Conservation (phyloP, 148 eudicot species). For the Drosera capensis region DNA sequence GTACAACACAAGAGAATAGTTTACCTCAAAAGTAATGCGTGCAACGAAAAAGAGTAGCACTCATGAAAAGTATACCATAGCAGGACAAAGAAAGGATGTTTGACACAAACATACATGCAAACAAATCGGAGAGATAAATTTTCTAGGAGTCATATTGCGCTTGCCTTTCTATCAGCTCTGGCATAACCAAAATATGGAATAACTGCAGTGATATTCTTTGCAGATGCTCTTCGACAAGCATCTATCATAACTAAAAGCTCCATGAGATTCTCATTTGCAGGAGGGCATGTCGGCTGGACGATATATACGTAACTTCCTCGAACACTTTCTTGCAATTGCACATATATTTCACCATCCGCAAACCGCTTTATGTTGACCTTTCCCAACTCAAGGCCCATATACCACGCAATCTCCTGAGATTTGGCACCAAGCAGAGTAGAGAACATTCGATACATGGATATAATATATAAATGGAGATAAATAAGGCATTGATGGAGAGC, state of each 20-base stretch:
- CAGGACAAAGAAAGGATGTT: no score
- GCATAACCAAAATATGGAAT: conserved; percentile 74
- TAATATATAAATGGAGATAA: not conserved
- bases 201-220: conserved; percentile 55
- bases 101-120: not conserved
- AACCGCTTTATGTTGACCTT: conserved; percentile 17
- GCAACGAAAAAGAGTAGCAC: no score
- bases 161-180: conserved; percentile 63
- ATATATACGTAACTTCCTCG: conserved; percentile 62
- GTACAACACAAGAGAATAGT: no score
- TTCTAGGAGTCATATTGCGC: not conserved
- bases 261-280: conserved; percentile 69
- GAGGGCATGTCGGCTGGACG: conserved; percentile 60
- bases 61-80: no score
- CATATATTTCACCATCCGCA: conserved; percentile 69
- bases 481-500: not conserved
- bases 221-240: conserved; percentile 71
- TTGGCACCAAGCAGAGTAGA: not conserved
- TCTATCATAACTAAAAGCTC: conserved; percentile 57
- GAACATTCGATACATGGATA: not conserved
- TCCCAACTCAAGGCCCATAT: conserved; percentile 9
- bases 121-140: not conserved
- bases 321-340: conserved; percentile 63
- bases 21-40: no score
- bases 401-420: conserved; percentile 9